These are phyloP conservation scores for Boletellus ananas DNA, from an alignment of 768 basidiomycete genomes.

Conservation along the genomic window DNA sequence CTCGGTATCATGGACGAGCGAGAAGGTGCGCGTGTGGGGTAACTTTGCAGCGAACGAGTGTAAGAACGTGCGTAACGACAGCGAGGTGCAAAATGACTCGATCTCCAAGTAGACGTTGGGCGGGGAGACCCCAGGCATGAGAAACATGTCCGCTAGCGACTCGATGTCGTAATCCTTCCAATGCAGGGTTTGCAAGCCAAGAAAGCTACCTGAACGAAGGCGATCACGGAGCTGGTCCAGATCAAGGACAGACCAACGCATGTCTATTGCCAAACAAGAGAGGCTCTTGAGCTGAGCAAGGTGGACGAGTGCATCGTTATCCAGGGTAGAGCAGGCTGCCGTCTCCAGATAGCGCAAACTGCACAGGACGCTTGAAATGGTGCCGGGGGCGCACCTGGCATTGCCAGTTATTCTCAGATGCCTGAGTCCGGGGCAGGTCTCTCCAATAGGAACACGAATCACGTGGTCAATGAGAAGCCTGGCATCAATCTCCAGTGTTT, in stretches of 20 bases:
- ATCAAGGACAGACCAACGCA: slow-evolving; percentile 21
- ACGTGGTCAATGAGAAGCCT: slow-evolving; percentile 11
- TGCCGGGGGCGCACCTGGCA: slow-evolving; percentile 8
- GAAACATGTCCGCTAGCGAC: slow-evolving; percentile 16
- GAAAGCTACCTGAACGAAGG: slow-evolving; percentile 11
- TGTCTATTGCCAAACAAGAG: slow-evolving; percentile 17
- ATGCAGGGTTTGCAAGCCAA: slow-evolving; percentile 10
- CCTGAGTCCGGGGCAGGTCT: slow-evolving; percentile 14
- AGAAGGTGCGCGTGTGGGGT: slow-evolving; percentile 12
- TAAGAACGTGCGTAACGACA: slow-evolving; percentile 13
- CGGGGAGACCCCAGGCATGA: slow-evolving; percentile 14
- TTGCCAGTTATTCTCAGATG: slow-evolving; percentile 23
- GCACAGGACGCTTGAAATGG: slow-evolving; percentile 15
- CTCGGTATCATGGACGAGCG: slow-evolving; percentile 19
- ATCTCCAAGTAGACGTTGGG: slow-evolving; percentile 16
- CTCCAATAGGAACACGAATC: slow-evolving; percentile 11
- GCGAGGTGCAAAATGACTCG: slow-evolving; percentile 21
- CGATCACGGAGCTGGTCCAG: slow-evolving; percentile 12
- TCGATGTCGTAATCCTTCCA: slow-evolving; percentile 23
- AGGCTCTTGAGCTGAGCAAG: slow-evolving; percentile 21
- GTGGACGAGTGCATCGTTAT: slow-evolving; percentile 21
- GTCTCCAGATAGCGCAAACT: slow-evolving; percentile 12
- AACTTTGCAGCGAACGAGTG: slow-evolving; percentile 9
- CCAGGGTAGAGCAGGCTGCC: slow-evolving; percentile 17
- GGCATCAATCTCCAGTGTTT: slow-evolving; percentile 23